Base-by-base conservation (phyloP, 2,329 filamentous ascomycete species). In the Cladobotryum mycophilum region DNA sequence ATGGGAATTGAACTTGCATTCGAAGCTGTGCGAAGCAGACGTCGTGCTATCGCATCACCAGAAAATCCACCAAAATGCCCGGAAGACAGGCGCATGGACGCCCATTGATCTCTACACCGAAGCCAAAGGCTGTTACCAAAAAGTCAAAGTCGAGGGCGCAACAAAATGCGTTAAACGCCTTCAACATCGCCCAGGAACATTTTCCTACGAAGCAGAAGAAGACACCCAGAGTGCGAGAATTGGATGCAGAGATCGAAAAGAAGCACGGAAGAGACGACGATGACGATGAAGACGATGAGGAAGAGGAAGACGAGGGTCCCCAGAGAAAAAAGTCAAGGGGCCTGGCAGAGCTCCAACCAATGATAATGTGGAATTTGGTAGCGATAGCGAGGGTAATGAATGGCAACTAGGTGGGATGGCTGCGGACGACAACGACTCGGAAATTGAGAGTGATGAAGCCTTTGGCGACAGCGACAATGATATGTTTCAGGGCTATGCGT, bases 401-500 rank as follows among this genome's bases (percentile, higher is more conserved):
- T 96, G 89, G 89, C 84, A 79, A 45, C 75, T 95, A 46, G 90
- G 91, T 22, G 74, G 69, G 11, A 53, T 81, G 5, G 74, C 73
- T 18, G 72, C 72, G 14, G 77, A 78, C 33, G 80, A 83, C 36
- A 76, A 83, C 17, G 81, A 84, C 58, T 84, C 80, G 5, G 81
- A 84, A 53, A 79, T 84, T 48, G 82, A 84, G 57, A 82, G 79
- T 59, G 81, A 84, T 64, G 89, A 95, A 61, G 91, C 92, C 2
- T 89, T 96, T 74, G 88, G 89, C 3, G 85, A 88, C 57, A 93
- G 88, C 60, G 91, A 96, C 61, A 85, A 93, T 61, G 91, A 95
- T 64, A 80, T 78, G 55, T 95, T 95, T 57, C 82, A 89, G 56
- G 88, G 83, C 11, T 95, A 85, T 60, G 61, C 74, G 0, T 82